Evolutionary conservation across 805 yeast species (phyloP).

Genomic region (Wickerhamiella domercqiae): DNA sequence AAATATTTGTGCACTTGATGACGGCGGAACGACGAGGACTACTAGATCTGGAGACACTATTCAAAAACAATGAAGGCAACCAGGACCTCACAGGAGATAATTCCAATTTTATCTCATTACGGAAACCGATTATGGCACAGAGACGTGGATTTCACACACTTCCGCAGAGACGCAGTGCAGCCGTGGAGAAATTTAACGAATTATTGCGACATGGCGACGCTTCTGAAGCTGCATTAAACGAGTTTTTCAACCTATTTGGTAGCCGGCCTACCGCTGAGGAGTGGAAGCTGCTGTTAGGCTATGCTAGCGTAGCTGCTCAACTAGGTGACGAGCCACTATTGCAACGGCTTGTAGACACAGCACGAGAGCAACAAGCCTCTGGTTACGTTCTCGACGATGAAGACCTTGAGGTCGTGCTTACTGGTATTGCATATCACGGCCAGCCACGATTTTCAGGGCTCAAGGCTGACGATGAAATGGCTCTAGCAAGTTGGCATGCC

Average conservation of each 20-base stretch:
- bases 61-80: constrained; percentile 29
- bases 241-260: constrained; percentile 14
- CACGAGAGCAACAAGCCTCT: constrained; percentile 20
- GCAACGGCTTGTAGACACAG: constrained; percentile 15
- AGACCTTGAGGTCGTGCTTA: constrained; percentile 20
- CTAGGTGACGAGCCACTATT: constrained; percentile 16
- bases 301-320: constrained; percentile 15
- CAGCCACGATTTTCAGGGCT: constrained; percentile 14
- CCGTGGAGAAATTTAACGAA: not conserved
- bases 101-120: not conserved
- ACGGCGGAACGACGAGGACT: constrained; percentile 53
- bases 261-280: constrained; percentile 16
- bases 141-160: constrained; percentile 1
- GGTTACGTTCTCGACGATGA: constrained; percentile 19
- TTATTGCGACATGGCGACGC: not conserved
- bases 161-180: not conserved
- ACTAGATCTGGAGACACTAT: constrained; percentile 56
- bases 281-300: constrained; percentile 20
- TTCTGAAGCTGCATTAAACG: constrained; percentile 5
- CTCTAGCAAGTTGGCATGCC: constrained; percentile 12
- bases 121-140: not conserved
- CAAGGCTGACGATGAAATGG: constrained; percentile 5
- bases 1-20: constrained; percentile 55
- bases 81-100: constrained; percentile 2
- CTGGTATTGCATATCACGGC: constrained; percentile 20